Percentiles rank a stretch among this genome's conserved stretches.
These are phyloP conservation scores for Echites panduratus DNA, from an alignment of 257 asterid genomes.

Conservation along the genomic window DNA sequence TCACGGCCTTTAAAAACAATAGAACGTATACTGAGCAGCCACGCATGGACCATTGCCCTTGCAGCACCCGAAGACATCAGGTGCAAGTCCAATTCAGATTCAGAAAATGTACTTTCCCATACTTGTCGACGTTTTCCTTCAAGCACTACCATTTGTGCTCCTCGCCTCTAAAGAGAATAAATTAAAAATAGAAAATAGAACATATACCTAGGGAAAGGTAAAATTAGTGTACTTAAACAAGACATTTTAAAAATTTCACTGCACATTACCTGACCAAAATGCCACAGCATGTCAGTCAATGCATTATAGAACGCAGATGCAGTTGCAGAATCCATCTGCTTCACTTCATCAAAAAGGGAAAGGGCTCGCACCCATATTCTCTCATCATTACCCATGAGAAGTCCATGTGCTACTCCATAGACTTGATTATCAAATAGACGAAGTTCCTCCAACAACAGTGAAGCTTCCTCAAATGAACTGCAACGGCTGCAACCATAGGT, in stretches of 20 bases:
- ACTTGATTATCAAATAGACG: slow-evolving; percentile 76
- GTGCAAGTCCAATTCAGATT: slow-evolving; percentile 85
- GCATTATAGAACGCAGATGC: slow-evolving; percentile 96
- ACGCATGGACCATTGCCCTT: slow-evolving; percentile 90
- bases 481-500: slow-evolving; percentile 64
- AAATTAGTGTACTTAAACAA: neutral
- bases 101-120: slow-evolving; percentile 78
- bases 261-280: slow-evolving; percentile 81
- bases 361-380: slow-evolving; percentile 73
- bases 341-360: slow-evolving; percentile 77
- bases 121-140: slow-evolving; percentile 84
- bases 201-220: neutral
- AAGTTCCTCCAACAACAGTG: slow-evolving; percentile 76
- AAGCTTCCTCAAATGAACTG: slow-evolving; percentile 84
- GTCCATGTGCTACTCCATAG: slow-evolving; percentile 94
- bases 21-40: slow-evolving; percentile 75
- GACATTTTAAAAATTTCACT: neutral
- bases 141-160: slow-evolving; percentile 84
- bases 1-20: slow-evolving; percentile 77
- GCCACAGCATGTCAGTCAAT: slow-evolving; percentile 93
- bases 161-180: slow-evolving; percentile 49
- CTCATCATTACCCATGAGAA: slow-evolving; percentile 68
- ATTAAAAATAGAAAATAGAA: neutral
- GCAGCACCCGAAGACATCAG: slow-evolving; percentile 98
- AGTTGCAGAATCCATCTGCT: slow-evolving; percentile 83